Conservation (phyloP, 306 rosid species). For the Sophora flavescens region DNA sequence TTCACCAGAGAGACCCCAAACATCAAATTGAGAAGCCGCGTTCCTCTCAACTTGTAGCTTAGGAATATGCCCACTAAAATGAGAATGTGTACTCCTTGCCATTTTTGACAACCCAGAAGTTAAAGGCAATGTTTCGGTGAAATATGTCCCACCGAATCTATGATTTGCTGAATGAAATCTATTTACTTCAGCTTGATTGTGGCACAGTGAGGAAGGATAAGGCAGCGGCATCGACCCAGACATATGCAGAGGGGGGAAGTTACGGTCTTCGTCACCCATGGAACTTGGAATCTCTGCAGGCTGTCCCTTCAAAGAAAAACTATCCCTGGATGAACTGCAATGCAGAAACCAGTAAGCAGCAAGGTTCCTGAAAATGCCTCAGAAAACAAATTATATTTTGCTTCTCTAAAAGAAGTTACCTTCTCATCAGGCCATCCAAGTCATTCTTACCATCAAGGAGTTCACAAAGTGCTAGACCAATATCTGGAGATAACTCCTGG, state of each 20-base stretch:
- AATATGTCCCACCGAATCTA: conserved; percentile 51
- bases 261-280: conserved; percentile 55
- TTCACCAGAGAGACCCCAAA: conserved; percentile 64
- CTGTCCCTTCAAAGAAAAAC: conserved; percentile 57
- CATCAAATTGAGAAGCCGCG: conserved; percentile 55
- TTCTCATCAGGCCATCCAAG: conserved; percentile 43
- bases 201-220: conserved; percentile 59
- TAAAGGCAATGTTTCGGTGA: conserved; percentile 46
- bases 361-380: conserved; percentile 34
- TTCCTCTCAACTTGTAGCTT: conserved; percentile 52
- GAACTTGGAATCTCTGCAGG: conserved; percentile 57
- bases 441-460: conserved; percentile 69
- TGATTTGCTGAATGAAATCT: conserved; percentile 56
- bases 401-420: conserved; percentile 53
- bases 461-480: conserved; percentile 84
- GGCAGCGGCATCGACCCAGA: conserved; percentile 70
- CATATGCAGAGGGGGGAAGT: conserved; percentile 46
- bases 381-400: conserved; percentile 31
- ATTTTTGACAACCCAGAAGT: conserved; percentile 51
- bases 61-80: conserved; percentile 46
- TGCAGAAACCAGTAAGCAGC: conserved; percentile 46
- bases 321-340: conserved; percentile 58
- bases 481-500: conserved; percentile 79
- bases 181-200: conserved; percentile 58
- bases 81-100: conserved; percentile 52